phyloP scores from a whole-genome alignment of 108 stramenopile species.

The Pseudonitzschia delicatissima region DNA sequence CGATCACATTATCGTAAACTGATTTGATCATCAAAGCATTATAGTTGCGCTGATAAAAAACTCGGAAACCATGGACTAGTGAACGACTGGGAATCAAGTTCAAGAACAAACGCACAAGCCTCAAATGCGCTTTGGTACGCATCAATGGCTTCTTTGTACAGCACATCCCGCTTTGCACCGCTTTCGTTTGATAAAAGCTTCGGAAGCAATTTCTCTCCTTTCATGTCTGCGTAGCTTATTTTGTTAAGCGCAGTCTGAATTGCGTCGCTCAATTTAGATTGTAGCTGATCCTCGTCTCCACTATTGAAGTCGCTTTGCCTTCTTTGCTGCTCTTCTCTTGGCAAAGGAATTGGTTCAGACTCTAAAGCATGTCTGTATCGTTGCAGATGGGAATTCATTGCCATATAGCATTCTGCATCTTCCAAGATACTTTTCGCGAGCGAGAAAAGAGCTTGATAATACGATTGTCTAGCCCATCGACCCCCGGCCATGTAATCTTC shows the following conservation, averaged over 20 bases:
- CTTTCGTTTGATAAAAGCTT: slow-evolving; percentile 36
- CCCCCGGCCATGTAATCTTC: slow-evolving; percentile 90
- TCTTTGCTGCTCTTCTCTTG: slow-evolving; percentile 27
- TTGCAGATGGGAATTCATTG: slow-evolving; percentile 78
- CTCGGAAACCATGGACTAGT: slow-evolving; percentile 77
- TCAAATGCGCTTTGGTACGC: slow-evolving; percentile 70
- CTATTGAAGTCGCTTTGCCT: slow-evolving; percentile 2
- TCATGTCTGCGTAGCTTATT: slow-evolving; percentile 54
- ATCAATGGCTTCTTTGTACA: slow-evolving; percentile 39
- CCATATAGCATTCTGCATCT: slow-evolving; percentile 78
- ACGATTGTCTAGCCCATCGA: slow-evolving; percentile 85
- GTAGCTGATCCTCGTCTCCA: slow-evolving; percentile 31
- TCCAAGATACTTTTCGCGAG: slow-evolving; percentile 78
- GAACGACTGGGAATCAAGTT: slow-evolving; percentile 76
- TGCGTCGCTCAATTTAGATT: slow-evolving; percentile 40
- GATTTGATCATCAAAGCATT: slow-evolving; percentile 84
- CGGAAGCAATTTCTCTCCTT: slow-evolving; percentile 41
- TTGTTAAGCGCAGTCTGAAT: slow-evolving; percentile 37
- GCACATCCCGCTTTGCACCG: slow-evolving; percentile 23
- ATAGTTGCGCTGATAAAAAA: slow-evolving; percentile 83
- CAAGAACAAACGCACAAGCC: slow-evolving; percentile 63
- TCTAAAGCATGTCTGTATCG: slow-evolving; percentile 67
- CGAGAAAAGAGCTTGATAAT: slow-evolving; percentile 82
- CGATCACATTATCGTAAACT: slow-evolving; percentile 72
- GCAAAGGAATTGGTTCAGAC: slow-evolving; percentile 68